Conservation (phyloP, 768 basidiomycete species). For the Amanita thiersii region DNA sequence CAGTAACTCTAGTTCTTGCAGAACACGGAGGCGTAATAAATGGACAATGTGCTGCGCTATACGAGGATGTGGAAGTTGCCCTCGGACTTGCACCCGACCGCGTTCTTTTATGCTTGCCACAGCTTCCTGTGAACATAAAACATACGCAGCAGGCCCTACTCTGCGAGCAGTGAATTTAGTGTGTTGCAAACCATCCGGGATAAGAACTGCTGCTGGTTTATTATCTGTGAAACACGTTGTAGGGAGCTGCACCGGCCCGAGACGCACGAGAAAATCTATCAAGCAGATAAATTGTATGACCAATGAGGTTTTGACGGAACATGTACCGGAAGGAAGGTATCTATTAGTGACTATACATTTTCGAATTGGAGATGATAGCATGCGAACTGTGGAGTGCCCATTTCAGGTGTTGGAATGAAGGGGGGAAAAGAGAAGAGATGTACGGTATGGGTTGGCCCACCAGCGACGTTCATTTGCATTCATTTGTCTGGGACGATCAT, state of each 20-base stretch:
- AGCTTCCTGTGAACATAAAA: constrained; percentile 52
- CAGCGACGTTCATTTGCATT: constrained; percentile 50
- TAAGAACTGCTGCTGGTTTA: constrained; percentile 16
- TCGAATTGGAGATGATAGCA: constrained; percentile 61
- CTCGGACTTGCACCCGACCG: constrained; percentile 14
- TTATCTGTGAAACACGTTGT: constrained; percentile 8
- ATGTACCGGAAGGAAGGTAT: constrained; percentile 50
- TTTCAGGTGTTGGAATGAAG: not conserved
- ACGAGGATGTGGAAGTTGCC: constrained; percentile 26
- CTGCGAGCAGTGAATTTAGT: constrained; percentile 44
- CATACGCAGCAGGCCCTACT: constrained; percentile 39
- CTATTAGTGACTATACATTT: constrained; percentile 41
- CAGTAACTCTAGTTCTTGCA: constrained; percentile 69
- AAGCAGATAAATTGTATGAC: not conserved
- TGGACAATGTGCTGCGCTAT: constrained; percentile 53
- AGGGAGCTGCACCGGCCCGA: constrained; percentile 41
- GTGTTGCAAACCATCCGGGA: constrained; percentile 60
- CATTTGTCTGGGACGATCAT: constrained; percentile 50
- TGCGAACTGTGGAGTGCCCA: constrained; percentile 20
- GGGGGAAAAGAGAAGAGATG: constrained; percentile 17
- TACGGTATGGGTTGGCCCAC: constrained; percentile 76
- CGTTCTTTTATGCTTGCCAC: constrained; percentile 29
- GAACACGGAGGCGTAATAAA: constrained; percentile 59
- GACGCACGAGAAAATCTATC: constrained; percentile 60
- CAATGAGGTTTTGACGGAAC: not conserved